Conservation (phyloP, 169 alveolate species). For the Plasmodium berghei region DNA sequence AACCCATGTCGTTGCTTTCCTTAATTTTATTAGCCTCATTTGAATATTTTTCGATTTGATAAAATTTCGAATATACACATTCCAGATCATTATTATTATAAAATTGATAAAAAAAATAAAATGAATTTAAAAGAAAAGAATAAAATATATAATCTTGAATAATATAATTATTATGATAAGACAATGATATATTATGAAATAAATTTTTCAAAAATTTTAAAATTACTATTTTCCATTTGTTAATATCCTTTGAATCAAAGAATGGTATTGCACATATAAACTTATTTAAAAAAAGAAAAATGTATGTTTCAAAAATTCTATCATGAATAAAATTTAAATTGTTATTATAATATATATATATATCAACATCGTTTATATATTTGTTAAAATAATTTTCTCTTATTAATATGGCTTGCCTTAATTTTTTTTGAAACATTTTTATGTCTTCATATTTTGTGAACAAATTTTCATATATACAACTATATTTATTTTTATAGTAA, state of each 20-base stretch:
- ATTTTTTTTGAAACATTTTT: constrained; percentile 24
- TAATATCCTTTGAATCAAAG: constrained; percentile 54
- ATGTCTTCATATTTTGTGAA: constrained; percentile 55
- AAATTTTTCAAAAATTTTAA: constrained; percentile 19
- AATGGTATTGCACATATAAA: constrained; percentile 58
- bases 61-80: constrained; percentile 21
- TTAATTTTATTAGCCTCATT: constrained; percentile 1
- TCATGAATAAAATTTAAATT: constrained; percentile 23
- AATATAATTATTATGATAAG: constrained; percentile 9
- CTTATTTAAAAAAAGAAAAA: constrained; percentile 70
- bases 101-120: constrained; percentile 68
- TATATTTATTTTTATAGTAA: constrained; percentile 34
- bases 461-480: constrained; percentile 11
- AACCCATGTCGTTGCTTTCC: constrained; percentile 18
- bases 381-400: constrained; percentile 37
- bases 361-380: constrained; percentile 23
- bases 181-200: constrained; percentile 28
- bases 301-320: constrained; percentile 35
- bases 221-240: constrained; percentile 53
- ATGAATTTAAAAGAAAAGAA: constrained; percentile 66
- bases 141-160: constrained; percentile 38
- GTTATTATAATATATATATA: constrained; percentile 19
- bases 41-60: constrained; percentile 5
- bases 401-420: constrained; percentile 8
- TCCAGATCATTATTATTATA: constrained; percentile 23